These are phyloP conservation scores for Neoboletus subvelutipes DNA, from an alignment of 768 basidiomycete species.

Conservation along the genomic window DNA sequence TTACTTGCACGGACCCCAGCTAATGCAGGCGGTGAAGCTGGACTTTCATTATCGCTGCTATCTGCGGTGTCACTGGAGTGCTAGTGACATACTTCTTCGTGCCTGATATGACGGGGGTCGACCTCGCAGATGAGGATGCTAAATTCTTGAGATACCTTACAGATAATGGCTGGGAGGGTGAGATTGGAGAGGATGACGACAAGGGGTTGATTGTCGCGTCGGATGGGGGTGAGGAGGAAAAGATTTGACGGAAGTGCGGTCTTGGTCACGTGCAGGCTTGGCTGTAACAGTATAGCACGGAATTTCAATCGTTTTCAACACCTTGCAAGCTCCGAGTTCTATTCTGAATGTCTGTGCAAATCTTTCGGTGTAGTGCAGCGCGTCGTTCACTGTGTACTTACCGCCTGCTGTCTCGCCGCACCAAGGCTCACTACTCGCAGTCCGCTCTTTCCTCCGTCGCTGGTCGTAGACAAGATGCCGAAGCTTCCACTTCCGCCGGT, in stretches of 20 bases:
- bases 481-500: conserved; percentile 3
- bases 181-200: conserved; percentile 56
- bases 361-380: conserved; percentile 15
- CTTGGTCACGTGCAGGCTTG: conserved; percentile 19
- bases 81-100: conserved; percentile 67
- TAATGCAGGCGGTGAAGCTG: conserved; percentile 38
- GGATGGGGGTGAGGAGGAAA: conserved; percentile 17
- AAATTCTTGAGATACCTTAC: conserved; percentile 59
- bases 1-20: neutral
- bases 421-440: conserved; percentile 28
- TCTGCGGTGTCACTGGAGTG: conserved; percentile 62
- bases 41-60: conserved; percentile 71
- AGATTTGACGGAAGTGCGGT: neutral
- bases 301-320: neutral
- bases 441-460: conserved; percentile 16
- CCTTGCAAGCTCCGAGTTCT: neutral
- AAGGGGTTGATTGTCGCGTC: conserved; percentile 24
- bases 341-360: conserved; percentile 20
- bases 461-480: conserved; percentile 4
- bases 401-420: conserved; percentile 13
- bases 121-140: conserved; percentile 64
- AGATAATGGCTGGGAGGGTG: conserved; percentile 65
- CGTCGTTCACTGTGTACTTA: conserved; percentile 20
- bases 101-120: conserved; percentile 64
- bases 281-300: neutral